Evolutionary conservation across 225 moss, liverwort and hornwort species (phyloP).

Genomic region (Lunularia cruciata): DNA sequence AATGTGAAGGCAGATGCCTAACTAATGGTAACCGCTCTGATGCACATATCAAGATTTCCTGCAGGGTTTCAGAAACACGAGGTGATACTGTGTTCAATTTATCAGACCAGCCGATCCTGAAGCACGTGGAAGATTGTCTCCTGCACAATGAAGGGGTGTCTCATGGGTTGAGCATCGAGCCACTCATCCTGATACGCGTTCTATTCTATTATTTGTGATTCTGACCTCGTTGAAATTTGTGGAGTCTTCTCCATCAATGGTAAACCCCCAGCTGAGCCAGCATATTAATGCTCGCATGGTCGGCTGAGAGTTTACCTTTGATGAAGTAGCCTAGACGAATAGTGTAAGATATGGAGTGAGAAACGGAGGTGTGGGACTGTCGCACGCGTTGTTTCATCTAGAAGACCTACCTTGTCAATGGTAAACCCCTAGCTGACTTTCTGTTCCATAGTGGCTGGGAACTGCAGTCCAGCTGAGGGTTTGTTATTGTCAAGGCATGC

Average conservation of each 20-base stretch:
- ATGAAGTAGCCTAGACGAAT: background rate
- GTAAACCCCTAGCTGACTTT: conserved; percentile 9
- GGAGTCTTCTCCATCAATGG: background rate
- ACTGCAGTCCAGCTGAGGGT: background rate
- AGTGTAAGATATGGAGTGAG: background rate
- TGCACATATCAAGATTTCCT: too few species aligned
- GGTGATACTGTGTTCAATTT: too few species aligned
- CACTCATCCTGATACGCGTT: too few species aligned
- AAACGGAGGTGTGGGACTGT: background rate
- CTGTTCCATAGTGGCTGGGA: background rate
- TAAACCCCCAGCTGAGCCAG: conserved; percentile 1
- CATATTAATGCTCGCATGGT: background rate
- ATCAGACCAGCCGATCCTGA: too few species aligned
- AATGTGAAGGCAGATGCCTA: too few species aligned
- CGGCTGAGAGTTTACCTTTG: conserved; percentile 5
- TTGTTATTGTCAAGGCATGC: conserved; percentile 8
- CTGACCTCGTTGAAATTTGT: too few species aligned
- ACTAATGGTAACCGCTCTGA: too few species aligned
- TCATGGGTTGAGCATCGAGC: too few species aligned
- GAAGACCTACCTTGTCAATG: conserved; percentile 1
- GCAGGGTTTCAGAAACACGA: too few species aligned
- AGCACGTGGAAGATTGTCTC: too few species aligned
- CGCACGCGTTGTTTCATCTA: background rate
- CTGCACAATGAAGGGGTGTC: too few species aligned
- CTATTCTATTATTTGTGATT: too few species aligned